phyloP scores from a whole-genome alignment of 331 rosid genomes.

The Cydonia oblonga region DNA sequence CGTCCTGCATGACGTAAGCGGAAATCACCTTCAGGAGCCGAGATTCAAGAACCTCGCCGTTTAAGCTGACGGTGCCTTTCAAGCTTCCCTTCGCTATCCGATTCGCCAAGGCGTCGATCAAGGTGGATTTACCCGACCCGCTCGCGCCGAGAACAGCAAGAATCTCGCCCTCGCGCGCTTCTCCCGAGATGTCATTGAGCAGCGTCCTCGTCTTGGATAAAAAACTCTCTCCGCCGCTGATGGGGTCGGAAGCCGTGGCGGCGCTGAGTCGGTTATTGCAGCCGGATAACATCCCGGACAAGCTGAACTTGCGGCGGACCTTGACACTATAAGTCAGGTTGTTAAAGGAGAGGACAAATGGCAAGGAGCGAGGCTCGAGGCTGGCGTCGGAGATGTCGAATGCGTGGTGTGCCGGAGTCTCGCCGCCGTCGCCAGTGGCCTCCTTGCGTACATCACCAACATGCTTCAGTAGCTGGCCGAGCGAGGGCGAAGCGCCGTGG shows the following conservation, averaged over 20 bases:
- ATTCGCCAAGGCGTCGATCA: slow-evolving; percentile 82
- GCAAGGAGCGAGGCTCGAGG: slow-evolving; percentile 44
- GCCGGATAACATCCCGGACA: slow-evolving; percentile 7
- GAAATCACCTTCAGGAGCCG: slow-evolving; percentile 72
- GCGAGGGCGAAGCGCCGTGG: slow-evolving; percentile 33
- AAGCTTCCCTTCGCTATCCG: slow-evolving; percentile 76
- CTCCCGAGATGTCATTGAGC: slow-evolving; percentile 72
- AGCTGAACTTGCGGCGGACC: slow-evolving; percentile 35
- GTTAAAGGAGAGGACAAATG: slow-evolving; percentile 62
- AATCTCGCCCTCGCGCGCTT: slow-evolving; percentile 81
- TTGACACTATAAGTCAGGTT: slow-evolving; percentile 72
- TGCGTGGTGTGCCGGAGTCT: slow-evolving; percentile 63
- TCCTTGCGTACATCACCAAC: slow-evolving; percentile 64
- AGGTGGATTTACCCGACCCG: slow-evolving; percentile 87
- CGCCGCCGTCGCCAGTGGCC: slow-evolving; percentile 52
- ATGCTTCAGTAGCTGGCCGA: slow-evolving; percentile 65
- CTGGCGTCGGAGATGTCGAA: slow-evolving; percentile 26
- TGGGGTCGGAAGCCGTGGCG: slow-evolving; percentile 18
- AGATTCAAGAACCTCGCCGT: slow-evolving; percentile 71
- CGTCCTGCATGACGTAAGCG: slow-evolving; percentile 96
- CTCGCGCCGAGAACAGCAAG: slow-evolving; percentile 90
- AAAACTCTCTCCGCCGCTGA: slow-evolving; percentile 20
- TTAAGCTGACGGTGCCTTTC: slow-evolving; percentile 60
- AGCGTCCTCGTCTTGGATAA: slow-evolving; percentile 51
- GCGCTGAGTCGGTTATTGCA: slow-evolving; percentile 8